A percentile compares a stretch with the other conserved stretches of the same genome.
Conservation (phyloP, 2,329 filamentous ascomycete genomes). For the Pestalotiopsis sp. region DNA sequence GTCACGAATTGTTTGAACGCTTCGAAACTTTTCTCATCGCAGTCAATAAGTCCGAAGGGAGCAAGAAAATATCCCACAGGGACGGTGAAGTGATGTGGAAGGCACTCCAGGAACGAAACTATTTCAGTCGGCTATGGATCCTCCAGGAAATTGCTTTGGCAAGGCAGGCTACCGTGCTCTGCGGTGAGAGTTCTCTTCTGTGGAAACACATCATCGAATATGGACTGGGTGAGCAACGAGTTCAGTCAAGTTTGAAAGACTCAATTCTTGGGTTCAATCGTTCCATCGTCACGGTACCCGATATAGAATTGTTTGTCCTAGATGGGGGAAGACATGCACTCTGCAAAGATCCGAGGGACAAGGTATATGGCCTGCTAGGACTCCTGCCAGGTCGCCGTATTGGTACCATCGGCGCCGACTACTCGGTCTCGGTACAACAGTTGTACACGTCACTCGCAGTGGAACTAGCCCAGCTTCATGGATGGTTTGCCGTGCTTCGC, state of each 20-base stretch:
- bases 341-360: neutral
- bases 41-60: neutral
- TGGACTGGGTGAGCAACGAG: accelerated
- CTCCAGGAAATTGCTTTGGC: neutral
- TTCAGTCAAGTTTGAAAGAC: neutral
- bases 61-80: neutral
- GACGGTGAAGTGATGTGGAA: neutral
- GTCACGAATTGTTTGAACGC: neutral
- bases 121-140: neutral
- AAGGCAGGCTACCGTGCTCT: neutral
- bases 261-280: neutral
- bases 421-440: neutral
- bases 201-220: neutral
- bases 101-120: neutral
- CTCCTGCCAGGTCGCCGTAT: neutral
- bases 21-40: neutral
- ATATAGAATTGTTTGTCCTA: neutral
- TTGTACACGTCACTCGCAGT: constrained; percentile 7
- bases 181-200: neutral
- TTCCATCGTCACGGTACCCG: neutral
- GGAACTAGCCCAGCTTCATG: neutral
- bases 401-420: neutral
- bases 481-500: constrained; percentile 2
- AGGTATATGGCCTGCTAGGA: neutral
- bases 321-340: neutral